These are phyloP conservation scores for Sporothrix mexicana DNA, from an alignment of 2,329 filamentous ascomycete genomes.

Conservation along the genomic window DNA sequence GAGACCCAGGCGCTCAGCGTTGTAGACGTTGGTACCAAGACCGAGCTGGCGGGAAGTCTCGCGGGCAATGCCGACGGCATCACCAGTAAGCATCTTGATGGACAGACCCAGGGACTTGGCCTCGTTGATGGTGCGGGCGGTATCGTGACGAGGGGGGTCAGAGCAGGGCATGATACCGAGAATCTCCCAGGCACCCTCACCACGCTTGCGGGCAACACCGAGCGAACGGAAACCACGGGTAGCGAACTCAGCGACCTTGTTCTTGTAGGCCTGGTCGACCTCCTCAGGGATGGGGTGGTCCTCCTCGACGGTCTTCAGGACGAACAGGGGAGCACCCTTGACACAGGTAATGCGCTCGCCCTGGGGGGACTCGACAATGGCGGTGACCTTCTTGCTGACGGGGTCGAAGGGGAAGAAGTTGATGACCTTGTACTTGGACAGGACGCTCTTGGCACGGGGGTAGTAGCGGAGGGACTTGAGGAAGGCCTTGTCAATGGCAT, in stretches of 20 bases:
- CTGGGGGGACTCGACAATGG: slow-evolving; percentile 80
- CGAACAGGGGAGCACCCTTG: slow-evolving; percentile 88
- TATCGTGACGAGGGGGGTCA: slow-evolving; percentile 89
- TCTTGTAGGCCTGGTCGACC: slow-evolving; percentile 84
- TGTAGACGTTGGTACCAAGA: slow-evolving; percentile 92
- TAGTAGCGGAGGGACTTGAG: slow-evolving; percentile 84
- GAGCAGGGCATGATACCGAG: slow-evolving; percentile 95
- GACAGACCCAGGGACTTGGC: slow-evolving; percentile 85
- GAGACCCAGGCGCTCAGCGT: slow-evolving; percentile 88
- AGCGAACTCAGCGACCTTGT: slow-evolving; percentile 89
- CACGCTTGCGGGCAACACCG: slow-evolving; percentile 89
- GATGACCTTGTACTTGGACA: slow-evolving; percentile 83
- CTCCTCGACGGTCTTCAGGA: slow-evolving; percentile 85
- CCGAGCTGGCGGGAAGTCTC: slow-evolving; percentile 91
- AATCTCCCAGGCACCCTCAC: slow-evolving; percentile 83
- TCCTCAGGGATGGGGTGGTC: slow-evolving; percentile 79
- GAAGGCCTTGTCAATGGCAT: slow-evolving; percentile 94
- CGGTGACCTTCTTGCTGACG: slow-evolving; percentile 90
- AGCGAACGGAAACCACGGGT: slow-evolving; percentile 93
- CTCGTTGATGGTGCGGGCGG: slow-evolving; percentile 86
- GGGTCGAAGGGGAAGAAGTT: slow-evolving; percentile 90
- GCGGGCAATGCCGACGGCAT: slow-evolving; percentile 89
- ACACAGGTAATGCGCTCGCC: slow-evolving; percentile 87
- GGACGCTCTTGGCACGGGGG: slow-evolving; percentile 77
- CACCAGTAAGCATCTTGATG: slow-evolving; percentile 96